Conservation (phyloP, 192 early-diverging fungal species). For the Podila horticola region DNA sequence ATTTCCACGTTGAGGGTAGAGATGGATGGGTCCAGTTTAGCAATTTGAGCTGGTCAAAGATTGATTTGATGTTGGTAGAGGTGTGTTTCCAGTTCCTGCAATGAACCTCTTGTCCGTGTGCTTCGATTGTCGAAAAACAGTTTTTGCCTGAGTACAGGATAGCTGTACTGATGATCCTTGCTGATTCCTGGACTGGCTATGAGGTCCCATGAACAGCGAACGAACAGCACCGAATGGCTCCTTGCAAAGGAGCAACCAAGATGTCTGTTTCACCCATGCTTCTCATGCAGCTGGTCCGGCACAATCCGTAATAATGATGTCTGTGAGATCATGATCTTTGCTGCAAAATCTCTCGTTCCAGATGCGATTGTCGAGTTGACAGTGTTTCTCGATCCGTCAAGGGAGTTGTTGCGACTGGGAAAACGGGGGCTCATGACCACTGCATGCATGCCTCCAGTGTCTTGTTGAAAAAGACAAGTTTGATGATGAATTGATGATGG, state of each 20-base stretch:
- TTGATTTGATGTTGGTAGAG: no score
- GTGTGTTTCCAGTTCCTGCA: no score
- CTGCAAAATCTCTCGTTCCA: background rate
- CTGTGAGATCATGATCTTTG: background rate
- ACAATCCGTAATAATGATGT: background rate
- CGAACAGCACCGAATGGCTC: background rate
- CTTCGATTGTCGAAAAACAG: no score
- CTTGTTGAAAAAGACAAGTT: background rate
- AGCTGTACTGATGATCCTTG: no score
- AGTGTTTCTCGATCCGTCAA: no score
- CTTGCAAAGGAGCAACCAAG: background rate
- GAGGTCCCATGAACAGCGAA: no score
- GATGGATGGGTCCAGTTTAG: background rate
- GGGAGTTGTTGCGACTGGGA: no score
- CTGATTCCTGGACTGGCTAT: no score
- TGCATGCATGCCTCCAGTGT: no score
- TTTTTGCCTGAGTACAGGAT: no score
- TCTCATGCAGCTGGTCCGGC: background rate
- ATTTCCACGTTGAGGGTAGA: constrained; percentile 5
- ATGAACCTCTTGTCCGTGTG: no score
- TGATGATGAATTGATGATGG: background rate
- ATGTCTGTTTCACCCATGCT: background rate
- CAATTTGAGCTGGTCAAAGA: background rate
- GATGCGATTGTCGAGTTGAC: background rate
- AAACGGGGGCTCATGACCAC: no score